A percentile compares a stretch with the other conserved stretches of the same genome.
Conservation (phyloP, 2,329 filamentous ascomycete genomes). For the Zymoseptoria brevis region DNA sequence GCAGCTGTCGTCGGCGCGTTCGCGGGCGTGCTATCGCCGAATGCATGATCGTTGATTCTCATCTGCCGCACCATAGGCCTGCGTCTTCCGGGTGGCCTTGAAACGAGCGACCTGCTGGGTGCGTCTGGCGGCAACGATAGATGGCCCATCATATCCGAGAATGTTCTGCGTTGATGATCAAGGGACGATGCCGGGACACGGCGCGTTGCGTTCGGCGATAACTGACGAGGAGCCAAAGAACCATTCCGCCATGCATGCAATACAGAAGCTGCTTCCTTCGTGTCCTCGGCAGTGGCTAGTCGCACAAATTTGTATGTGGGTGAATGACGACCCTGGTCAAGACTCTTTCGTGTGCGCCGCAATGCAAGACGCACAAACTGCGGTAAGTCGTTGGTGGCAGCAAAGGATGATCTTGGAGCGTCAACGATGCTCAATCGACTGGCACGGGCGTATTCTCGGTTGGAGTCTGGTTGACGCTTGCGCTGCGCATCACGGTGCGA, state of each 20-base stretch:
- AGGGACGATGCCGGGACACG: not conserved
- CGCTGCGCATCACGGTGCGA: not conserved
- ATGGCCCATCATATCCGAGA: not conserved
- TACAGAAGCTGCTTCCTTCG: slow-evolving; percentile 44
- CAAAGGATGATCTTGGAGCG: slow-evolving; percentile 28
- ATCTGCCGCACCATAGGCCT: not conserved
- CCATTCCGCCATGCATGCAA: slow-evolving; percentile 47
- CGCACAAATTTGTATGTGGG: slow-evolving; percentile 46
- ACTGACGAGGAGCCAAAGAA: slow-evolving; percentile 10
- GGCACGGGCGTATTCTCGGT: not conserved
- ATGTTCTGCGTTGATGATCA: not conserved
- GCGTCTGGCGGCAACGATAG: not conserved
- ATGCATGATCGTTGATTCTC: not conserved
- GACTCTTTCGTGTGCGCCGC: slow-evolving; percentile 42
- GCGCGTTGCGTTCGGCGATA: not conserved
- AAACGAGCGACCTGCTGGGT: not conserved
- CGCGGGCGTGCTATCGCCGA: not conserved
- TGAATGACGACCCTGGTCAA: slow-evolving; percentile 44
- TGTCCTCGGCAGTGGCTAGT: slow-evolving; percentile 46
- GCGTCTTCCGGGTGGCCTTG: not conserved
- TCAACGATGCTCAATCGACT: slow-evolving; percentile 46
- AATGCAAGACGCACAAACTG: slow-evolving; percentile 50
- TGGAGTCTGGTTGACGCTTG: not conserved
- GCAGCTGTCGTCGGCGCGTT: not conserved
- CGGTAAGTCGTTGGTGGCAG: slow-evolving; percentile 30